Base-by-base conservation (phyloP, 371 early-diverging fungal species). In the Nematocida sp. region DNA sequence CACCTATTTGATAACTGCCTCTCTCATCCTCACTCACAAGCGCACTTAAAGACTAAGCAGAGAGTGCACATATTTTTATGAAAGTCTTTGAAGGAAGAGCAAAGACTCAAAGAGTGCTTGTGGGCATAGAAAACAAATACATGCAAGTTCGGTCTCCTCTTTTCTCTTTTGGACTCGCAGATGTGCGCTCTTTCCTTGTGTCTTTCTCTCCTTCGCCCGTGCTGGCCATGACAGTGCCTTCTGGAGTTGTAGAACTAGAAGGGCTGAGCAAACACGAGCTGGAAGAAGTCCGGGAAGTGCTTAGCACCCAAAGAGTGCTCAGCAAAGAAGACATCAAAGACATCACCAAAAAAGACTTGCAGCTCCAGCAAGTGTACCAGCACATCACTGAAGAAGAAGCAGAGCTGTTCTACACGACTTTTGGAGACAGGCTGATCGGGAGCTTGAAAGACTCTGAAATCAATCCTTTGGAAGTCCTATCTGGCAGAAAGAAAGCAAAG, bases 331-430 rank as follows among this genome's bases (percentile, higher is more conserved):
- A 70, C 32, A 46, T 70, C 40, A 15, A 76, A 2, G 41, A 46
- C 5, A 25, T 34, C 2, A 46, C 60, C 11, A 70, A 70, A 48
- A 58, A 40, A 49, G 56, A 70, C 41, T 50, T 48, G 8, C 60
- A 70, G 32, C 48, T 70, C 52, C 37, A 56, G 29, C 34, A 60
- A 7, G n/a, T 37, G 1, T 70, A 70, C 36, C 43, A 50, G 36
- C 56, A 62, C 36, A 60, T 70, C 19, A 50, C 23, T 8, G 41
- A 48, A 21, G 27, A 17, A 57, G 74, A 70, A 32, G 32, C 46
- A 45, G 31, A n/a, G 41, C 23, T 70, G 13, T 70, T 70, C 62
- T 70, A 70, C 62, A 57, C 31, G 46, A 60, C 52, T 31, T 70
- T 70, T 57, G 74, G 60, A 49, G 74, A 57, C 13, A 8, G 49